Base-by-base conservation (phyloP, 2,329 filamentous ascomycete species). In the Fusarium chuoi region DNA sequence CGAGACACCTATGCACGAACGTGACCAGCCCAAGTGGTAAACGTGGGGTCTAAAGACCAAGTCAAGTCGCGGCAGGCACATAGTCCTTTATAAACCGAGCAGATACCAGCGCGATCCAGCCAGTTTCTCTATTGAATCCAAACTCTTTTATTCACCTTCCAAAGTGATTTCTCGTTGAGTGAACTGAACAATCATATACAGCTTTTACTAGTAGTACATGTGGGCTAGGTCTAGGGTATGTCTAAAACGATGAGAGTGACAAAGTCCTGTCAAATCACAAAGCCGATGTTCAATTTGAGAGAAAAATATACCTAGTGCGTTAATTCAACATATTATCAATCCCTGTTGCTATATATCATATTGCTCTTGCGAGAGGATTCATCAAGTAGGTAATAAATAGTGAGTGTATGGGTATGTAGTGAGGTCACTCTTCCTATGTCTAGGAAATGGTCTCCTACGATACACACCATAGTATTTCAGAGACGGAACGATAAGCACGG, bases 11-110 rank as follows among this genome's bases (percentile, higher is more conserved):
- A 69, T 72, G 11, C 49, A 73, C 26, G 82, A 83, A 67, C 72
- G 70, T 57, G 77, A 65, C 6, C 78, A 81, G 67, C 80, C 81
- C 10, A 71, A 69, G 45, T 83, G 82, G 82, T 80, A 61, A 73
- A 42, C 6, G 14, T 20, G 15, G 20, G 17, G 20, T 30, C 13
- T 17, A 24, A 22, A 52, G 48, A 15, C 22, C 20, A 46, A 24
- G 52, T 49, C 38, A 36, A 45, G 14, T 35, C 18, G 15, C 17
- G 26, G 30, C 14, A 38, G 28, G 49, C 28, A 28, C 48, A 33
- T 46, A 56, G 51, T 41, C 45, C 30, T 48, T 15, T 36, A 18
- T 67, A 14, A n/a, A 24, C 41, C 36, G 30, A 36, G 28, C 49
- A 12, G 33, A 28, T 41, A 44, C 17, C 24, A 52, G 41, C 38